Base-by-base conservation (phyloP, 78 protist genomes). In the Reticulomyxa filosa region DNA sequence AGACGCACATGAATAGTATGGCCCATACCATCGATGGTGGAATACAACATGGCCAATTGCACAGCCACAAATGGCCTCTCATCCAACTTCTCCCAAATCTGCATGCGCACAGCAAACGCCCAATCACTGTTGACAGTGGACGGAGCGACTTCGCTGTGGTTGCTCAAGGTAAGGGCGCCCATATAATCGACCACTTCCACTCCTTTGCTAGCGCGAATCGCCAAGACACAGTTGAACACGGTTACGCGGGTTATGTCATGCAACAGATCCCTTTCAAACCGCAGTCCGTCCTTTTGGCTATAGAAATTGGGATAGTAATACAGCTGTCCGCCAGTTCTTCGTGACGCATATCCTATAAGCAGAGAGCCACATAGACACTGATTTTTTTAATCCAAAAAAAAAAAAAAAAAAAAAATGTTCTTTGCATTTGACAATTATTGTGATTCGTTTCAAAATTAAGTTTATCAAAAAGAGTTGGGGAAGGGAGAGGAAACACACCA, bases 261-360 rank as follows among this genome's bases (percentile, higher is more conserved):
- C 39, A 32, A 55, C 59, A 55, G 26, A 55, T 55, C 59, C 11
- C 59, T 55, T 29, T 55, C 39, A 22, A 55, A 11, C 10, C 39
- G 39, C 59, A 32, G 39, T 17, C 50, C 59, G 11, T 55, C 59
- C 59, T 55, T 55, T 29, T 55, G 10, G 59, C 39, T 33, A 33
- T 55, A 8, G 59, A 55, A 55, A 8, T 29, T 8, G 11, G 26
- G 26, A 11, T 55, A 55, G 59, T 55, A 55, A 10, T 55, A 55
- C 10, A 55, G 26, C 59, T 55, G 59, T 22, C 59, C 59, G 26
- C 59, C 59, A 8, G 59, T 55, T 11, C 39, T 55, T 11, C 59
- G 59, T 17, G 50, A n/a, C 50, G 50, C 50, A 42, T 42, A 42
- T n/a, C 17, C 17, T 42, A 42, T 42, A 42, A n/a, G 17, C 17